Evolutionary conservation across 352 stramenopile genomes (phyloP).

Genomic region (Nothophytophthora sp.): DNA sequence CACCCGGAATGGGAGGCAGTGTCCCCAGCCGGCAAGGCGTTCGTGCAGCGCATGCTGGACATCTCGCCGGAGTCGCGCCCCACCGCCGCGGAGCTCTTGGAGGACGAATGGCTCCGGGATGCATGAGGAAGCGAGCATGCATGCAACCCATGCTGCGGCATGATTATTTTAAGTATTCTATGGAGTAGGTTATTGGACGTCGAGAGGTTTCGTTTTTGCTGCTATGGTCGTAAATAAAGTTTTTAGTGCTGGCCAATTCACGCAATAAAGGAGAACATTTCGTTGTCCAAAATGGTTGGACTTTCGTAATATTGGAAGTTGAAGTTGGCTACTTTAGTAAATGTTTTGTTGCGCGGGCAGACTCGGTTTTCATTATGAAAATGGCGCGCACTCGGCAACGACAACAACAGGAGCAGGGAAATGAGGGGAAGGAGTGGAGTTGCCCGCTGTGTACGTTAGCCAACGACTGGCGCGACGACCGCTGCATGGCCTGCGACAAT

Average conservation of each 20-base stretch:
- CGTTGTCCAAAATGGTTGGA: no score
- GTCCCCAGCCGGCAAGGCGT: slow-evolving; percentile 77
- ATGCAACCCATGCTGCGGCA: background rate
- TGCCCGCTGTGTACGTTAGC: slow-evolving; percentile 71
- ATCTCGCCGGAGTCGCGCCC: slow-evolving; percentile 76
- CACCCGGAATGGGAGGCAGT: slow-evolving; percentile 84
- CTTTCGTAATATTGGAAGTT: no score
- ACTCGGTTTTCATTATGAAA: slow-evolving; percentile 13
- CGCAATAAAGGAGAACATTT: no score
- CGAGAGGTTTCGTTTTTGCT: no score
- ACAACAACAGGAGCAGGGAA: no score
- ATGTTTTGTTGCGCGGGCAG: slow-evolving; percentile 17
- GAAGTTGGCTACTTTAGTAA: background rate
- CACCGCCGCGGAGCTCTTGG: slow-evolving; percentile 51
- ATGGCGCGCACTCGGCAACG: slow-evolving; percentile 30
- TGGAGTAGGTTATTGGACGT: no score
- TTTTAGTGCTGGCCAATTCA: slow-evolving; percentile 2
- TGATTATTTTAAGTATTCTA: slow-evolving; percentile 27
- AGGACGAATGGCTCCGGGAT: slow-evolving; percentile 53
- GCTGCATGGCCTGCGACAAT: slow-evolving; percentile 59
- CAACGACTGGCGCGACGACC: slow-evolving; percentile 44
- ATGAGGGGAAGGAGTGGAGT: slow-evolving; percentile 44
- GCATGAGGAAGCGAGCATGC: slow-evolving; percentile 17
- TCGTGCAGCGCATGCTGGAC: slow-evolving; percentile 89
- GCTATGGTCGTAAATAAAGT: no score